A percentile compares a stretch with the other conserved stretches of the same genome.
These are phyloP conservation scores for Perkinsus chesapeaki DNA, from an alignment of 169 alveolate species.

Conservation along the genomic window DNA sequence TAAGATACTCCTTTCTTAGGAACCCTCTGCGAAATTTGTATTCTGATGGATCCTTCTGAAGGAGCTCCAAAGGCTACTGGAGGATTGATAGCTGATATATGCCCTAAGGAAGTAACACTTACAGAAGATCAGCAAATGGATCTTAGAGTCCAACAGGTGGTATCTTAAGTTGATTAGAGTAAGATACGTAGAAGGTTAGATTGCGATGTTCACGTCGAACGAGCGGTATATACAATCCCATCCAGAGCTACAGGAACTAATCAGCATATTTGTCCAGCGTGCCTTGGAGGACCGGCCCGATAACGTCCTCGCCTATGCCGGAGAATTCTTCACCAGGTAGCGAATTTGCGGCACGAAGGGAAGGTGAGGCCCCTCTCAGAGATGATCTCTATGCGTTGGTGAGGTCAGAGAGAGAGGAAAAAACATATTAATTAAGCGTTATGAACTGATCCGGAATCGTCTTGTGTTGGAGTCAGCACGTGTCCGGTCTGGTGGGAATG, in stretches of 20 bases:
- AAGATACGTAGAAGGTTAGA: background rate
- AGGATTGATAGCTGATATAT: background rate
- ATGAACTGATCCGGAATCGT: no score
- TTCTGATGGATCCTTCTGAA: background rate
- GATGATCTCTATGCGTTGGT: background rate
- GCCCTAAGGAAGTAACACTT: background rate
- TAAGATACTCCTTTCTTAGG: no score
- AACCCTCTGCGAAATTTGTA: no score
- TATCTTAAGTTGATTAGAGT: background rate
- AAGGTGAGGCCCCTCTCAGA: background rate
- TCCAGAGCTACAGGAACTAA: constrained; percentile 45
- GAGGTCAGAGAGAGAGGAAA: background rate
- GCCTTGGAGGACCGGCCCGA: constrained; percentile 53
- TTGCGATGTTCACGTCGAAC: constrained; percentile 9
- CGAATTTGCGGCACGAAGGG: background rate
- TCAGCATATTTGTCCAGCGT: constrained; percentile 36
- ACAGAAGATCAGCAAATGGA: background rate
- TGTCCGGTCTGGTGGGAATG: no score
- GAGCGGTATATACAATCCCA: constrained; percentile 47
- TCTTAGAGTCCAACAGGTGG: background rate
- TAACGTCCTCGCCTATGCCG: constrained; percentile 42
- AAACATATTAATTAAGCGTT: no score
- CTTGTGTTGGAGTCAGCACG: no score
- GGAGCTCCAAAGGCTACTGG: background rate
- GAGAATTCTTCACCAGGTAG: constrained; percentile 42